Evolutionary conservation across 176 grass and related monocot genomes (phyloP).

Genomic region (Eleusine coracana): DNA sequence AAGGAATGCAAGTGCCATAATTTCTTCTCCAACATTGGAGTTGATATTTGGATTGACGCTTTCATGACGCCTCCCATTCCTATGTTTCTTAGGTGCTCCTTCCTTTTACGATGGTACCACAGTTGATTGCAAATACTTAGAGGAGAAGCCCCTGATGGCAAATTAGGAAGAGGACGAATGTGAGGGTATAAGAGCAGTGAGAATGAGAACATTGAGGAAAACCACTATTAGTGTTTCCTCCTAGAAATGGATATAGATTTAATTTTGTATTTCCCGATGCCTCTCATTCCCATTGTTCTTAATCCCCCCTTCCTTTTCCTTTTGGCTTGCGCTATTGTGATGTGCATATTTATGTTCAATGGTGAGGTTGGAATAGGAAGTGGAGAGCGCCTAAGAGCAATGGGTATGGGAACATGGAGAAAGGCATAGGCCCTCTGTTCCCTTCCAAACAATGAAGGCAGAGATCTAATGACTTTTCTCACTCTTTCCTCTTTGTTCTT

Average conservation of each 20-base stretch:
- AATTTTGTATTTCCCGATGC: constrained; percentile 24
- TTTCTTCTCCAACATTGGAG: neutral
- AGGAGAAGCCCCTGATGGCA: neutral
- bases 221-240: neutral
- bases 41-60: neutral
- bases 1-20: neutral
- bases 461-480: no score
- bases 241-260: neutral
- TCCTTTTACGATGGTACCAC: constrained; percentile 5
- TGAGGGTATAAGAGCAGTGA: constrained; percentile 2
- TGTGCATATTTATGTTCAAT: neutral
- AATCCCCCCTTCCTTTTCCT: constrained; percentile 15
- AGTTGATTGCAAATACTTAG: neutral
- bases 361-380: neutral
- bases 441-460: no score
- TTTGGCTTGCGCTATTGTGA: neutral
- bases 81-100: constrained; percentile 18
- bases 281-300: constrained; percentile 38
- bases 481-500: no score
- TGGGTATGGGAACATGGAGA: no score
- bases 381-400: no score
- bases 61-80: constrained; percentile 44
- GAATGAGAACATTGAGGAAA: constrained; percentile 39
- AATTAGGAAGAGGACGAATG: constrained; percentile 11
- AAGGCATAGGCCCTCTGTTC: neutral